Evolutionary conservation across 225 moss, liverwort and hornwort species (phyloP), one percentile per base, ranked within the genome.

Genomic region (Sphagnum contortum): DNA sequence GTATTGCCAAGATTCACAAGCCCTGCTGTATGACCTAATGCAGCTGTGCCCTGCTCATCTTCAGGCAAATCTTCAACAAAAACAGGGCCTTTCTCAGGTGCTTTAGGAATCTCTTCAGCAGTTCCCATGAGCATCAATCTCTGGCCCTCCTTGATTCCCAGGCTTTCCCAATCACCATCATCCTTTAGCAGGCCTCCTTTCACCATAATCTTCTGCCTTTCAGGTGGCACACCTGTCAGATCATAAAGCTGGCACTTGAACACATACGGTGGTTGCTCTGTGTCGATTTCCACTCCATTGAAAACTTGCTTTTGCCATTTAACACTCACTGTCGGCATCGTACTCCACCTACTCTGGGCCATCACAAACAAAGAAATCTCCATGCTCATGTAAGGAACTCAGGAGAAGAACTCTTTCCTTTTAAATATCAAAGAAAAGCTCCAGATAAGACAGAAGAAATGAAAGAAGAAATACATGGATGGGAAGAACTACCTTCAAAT

Each of bases 251-350:
- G 96, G 63, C 88, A 90, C 77, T 96, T 96, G 72, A 96, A 96
- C 51, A 96, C 92, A 76, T 82, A 64, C 14, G 92, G 81, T 1
- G 92, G 81, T 59, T 96, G 92, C 44, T 87, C 83, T 2, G 79
- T 79, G 80, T 96, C 92, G 62, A 96, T 83, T 67, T 96, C 96
- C 75, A 96, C 88, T 2, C 87, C 80, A 2, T 88, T 77, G 12
- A 96, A 96, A 5, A 90, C 81, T 71, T 88, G 80, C 77, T 96
- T 96, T 77, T 96, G 90, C 96, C 96, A 96, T 81, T 96, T 96
- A 9, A 96, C 96, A 69, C 90, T 96, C 11, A 96, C 96, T 3
- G 92, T 87, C 76, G 75, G 84, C 80, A 84, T 80, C 64, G 66
- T 66, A 29, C 29, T 29, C 29, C 29, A 29, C 29, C 29, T 29